Evolutionary conservation across 1,139 yeast genomes (phyloP), one percentile per base, ranked within the genome.

Genomic region (Debaryomyces coudertii): DNA sequence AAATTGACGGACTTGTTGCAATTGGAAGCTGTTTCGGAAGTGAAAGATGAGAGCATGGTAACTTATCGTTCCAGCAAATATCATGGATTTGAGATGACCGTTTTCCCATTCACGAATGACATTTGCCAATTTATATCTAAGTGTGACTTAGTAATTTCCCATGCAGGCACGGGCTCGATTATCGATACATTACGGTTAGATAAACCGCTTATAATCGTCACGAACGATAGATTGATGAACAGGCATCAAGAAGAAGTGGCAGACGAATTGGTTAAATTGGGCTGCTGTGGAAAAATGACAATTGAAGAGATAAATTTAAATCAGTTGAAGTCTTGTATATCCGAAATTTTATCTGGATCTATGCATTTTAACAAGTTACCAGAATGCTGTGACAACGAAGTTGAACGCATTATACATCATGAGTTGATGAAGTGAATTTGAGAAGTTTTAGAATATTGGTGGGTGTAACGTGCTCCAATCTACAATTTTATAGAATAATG

Each of bases 151-250:
- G 87, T 92, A 6, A 76, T 93, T 9, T 84, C 96, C 1, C 98
- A 93, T 62, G 97, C 96, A 0, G 98, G 95, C 2, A 89, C 98
- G 0, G 99, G 99, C 1, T 87, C 97, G 0, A 87, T 93, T 7
- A 65, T 93, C 16, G 99, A 93, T 57, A 77, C 88, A 0, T 65
- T 90, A 31, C 71, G 92, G 18, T 62, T 71, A 27, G 49, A 67
- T 2, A 82, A 80, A 57, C 80, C 77, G 15, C 68, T 92, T 46
- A 68, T 92, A 2, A 93, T 86, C 5, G 85, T 90, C 27, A 80
- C 83, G 7, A 93, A 93, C 63, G 75, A 78, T 9, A 53, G 62
- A 4, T 73, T 93, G 16, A 86, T 89, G 92, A 89, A 89, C 59
- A 88, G 90, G 61, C 99, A 93, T 62, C 98, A 93, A 63, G 57